Conservation (phyloP, 2,329 filamentous ascomycete genomes). For the Aspergillus aculeatus region DNA sequence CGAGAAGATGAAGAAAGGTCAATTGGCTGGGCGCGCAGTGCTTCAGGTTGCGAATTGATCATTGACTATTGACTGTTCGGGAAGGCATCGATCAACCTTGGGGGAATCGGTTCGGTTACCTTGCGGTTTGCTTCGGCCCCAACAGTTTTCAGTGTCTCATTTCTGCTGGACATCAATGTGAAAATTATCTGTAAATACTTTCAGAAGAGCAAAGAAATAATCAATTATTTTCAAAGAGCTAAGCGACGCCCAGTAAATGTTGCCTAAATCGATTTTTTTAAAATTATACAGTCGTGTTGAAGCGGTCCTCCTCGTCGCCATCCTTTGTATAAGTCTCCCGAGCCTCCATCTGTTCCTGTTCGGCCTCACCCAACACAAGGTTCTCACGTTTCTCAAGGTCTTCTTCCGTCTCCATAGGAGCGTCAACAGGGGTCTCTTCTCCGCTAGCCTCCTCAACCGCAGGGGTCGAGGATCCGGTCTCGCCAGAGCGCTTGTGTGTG, state of each 20-base stretch:
- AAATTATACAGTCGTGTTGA: conserved; percentile 48
- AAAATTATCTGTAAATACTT: background rate
- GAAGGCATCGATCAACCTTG: background rate
- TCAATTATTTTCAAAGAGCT: conserved; percentile 2
- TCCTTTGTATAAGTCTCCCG: conserved; percentile 46
- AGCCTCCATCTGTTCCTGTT: conserved; percentile 42
- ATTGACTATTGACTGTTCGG: no score
- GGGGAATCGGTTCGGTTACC: background rate
- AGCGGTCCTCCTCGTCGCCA: conserved; percentile 47
- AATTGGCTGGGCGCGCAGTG: conserved; percentile 9
- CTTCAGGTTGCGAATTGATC: conserved; percentile 2
- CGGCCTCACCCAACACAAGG: conserved; percentile 37
- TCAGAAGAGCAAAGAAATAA: background rate
- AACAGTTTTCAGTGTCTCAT: background rate
- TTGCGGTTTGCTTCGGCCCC: background rate
- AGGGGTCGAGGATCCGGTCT: conserved; percentile 17
- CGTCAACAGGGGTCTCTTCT: conserved; percentile 14
- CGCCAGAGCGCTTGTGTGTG: conserved; percentile 30
- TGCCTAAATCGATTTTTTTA: conserved; percentile 1
- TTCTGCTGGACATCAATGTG: background rate
- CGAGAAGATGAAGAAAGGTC: conserved; percentile 10
- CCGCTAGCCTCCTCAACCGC: conserved; percentile 5
- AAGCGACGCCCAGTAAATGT: conserved; percentile 8
- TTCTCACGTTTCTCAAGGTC: conserved; percentile 41
- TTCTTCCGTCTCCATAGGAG: conserved; percentile 33